Conservation (phyloP, 1,284 basidiomycete species). For the Mycosarcoma mackinlayi region DNA sequence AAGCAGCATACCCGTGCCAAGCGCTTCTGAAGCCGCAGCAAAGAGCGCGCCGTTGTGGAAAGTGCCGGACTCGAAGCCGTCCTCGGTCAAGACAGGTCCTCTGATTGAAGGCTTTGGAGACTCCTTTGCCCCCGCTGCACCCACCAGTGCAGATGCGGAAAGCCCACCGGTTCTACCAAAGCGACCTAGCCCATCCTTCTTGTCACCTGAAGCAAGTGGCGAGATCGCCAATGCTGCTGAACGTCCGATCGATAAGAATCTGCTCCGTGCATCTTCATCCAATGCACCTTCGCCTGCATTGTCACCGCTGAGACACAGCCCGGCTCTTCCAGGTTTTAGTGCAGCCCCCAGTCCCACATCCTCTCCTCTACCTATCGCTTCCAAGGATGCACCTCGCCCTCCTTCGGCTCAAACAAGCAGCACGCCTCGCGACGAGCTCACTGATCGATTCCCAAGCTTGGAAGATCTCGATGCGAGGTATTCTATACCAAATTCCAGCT, state of each 20-base stretch:
- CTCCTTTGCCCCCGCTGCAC: constrained; percentile 27
- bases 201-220: constrained; percentile 22
- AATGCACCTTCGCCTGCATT: constrained; percentile 30
- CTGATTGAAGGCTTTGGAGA: constrained; percentile 44
- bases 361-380: constrained; percentile 22
- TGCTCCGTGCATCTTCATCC: constrained; percentile 30
- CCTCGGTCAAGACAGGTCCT: constrained; percentile 27
- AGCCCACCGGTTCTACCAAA: constrained; percentile 26
- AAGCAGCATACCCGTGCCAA: constrained; percentile 9
- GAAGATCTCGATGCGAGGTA: constrained; percentile 56
- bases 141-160: constrained; percentile 1
- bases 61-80: constrained; percentile 14
- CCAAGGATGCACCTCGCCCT: constrained; percentile 8
- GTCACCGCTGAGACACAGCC: constrained; percentile 48
- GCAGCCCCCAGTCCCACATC: constrained; percentile 26
- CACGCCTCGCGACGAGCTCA: constrained; percentile 30
- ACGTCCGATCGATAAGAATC: constrained; percentile 25
- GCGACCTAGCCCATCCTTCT: constrained; percentile 16
- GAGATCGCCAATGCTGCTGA: constrained; percentile 7
- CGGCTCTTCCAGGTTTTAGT: constrained; percentile 53
- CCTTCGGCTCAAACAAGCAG: constrained; percentile 2
- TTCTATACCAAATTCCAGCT: constrained; percentile 6
- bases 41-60: constrained; percentile 18
- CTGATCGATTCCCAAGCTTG: constrained; percentile 53
- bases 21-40: background rate